Base-by-base conservation (phyloP, 208 protist species). In the Borovskyia barvae region DNA sequence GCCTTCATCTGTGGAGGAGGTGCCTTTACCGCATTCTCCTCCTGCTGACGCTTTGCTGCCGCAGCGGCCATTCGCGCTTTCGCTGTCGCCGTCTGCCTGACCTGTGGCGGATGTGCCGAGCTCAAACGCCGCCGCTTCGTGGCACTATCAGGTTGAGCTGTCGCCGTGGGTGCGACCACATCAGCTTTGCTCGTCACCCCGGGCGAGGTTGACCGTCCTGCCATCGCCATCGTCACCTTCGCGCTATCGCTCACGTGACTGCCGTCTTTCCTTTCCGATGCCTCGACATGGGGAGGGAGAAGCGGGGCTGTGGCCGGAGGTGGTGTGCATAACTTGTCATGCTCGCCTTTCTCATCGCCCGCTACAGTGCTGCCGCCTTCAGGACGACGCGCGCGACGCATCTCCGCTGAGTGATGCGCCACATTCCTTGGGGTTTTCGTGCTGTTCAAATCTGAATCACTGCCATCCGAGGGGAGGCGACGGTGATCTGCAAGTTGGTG, bases 21-120 rank as follows among this genome's bases (percentile, higher is more conserved):
- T 14, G 33, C 33, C 33, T 39, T 39, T 14, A 14, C 33, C 33
- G 33, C 33, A 8, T 8, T 15, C 26, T 47, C 36, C 52, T 43
- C 47, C 26, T 61, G 47, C 14, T 49, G 54, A 33, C 48, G 45
- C 5, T 39, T 37, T 26, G 36, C 42, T 0, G 33, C 56, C 12
- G 56, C 43, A 9, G 56, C 29, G 20, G 59, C 48, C 30, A 14
- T 40, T 19, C 59, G 59, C 29, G 59, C 30, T 5, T 37, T 41
- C 8, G 36, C 32, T n/a, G 35, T 19, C 5, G 53, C 47, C 2
- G 63, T 62, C 41, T 61, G 53, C 5, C 63, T 45, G 28, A 62
- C 63, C 20, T 52, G 28, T 25, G 24, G 29, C 22, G 25, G 46
- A 2, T 15, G 7, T 45, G 40, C 15, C 9, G 24, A 20, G 28